phyloP scores from a whole-genome alignment of 768 basidiomycete genomes.

The Pseudohyphozyma bogoriensis region DNA sequence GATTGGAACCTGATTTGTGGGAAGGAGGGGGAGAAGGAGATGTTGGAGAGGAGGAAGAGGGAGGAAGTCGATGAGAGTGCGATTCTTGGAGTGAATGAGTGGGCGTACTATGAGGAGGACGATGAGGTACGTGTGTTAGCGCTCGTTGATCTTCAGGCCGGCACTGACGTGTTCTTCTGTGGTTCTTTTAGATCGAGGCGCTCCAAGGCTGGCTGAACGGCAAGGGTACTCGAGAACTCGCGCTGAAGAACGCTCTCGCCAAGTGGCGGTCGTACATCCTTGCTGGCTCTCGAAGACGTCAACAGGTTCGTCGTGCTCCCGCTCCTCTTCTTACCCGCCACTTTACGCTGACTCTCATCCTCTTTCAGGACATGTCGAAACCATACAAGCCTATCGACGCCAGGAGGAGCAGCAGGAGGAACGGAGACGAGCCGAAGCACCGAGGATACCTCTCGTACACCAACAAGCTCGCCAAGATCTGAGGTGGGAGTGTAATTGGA shows the following conservation, averaged over 20 bases:
- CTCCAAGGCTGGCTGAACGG: slow-evolving; percentile 82
- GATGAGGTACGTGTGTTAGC: slow-evolving; percentile 59
- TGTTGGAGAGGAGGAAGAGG: slow-evolving; percentile 49
- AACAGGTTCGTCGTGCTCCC: slow-evolving; percentile 1
- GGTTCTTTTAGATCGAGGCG: slow-evolving; percentile 62
- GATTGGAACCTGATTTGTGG: slow-evolving; percentile 56
- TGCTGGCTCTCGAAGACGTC: slow-evolving; percentile 57
- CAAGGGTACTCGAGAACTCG: slow-evolving; percentile 79
- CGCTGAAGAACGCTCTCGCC: slow-evolving; percentile 60
- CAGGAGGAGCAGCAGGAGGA: neutral
- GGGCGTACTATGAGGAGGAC: slow-evolving; percentile 78
- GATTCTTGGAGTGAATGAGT: slow-evolving; percentile 63
- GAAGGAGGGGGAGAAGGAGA: slow-evolving; percentile 47
- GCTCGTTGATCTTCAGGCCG: neutral
- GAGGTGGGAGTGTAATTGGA: too few relatives aligned
- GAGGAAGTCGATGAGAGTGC: slow-evolving; percentile 64
- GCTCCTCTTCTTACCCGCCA: neutral
- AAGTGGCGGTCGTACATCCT: slow-evolving; percentile 79
- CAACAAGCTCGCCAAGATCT: neutral
- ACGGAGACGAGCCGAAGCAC: neutral
- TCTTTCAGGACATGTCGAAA: neutral
- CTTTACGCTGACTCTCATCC: neutral
- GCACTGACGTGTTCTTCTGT: neutral
- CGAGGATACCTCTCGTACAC: neutral
- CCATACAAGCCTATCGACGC: neutral